Evolutionary conservation across 106 monocot species (phyloP), one percentile per base, ranked within the genome.

Genomic region (Acanthochlamys bracteata): DNA sequence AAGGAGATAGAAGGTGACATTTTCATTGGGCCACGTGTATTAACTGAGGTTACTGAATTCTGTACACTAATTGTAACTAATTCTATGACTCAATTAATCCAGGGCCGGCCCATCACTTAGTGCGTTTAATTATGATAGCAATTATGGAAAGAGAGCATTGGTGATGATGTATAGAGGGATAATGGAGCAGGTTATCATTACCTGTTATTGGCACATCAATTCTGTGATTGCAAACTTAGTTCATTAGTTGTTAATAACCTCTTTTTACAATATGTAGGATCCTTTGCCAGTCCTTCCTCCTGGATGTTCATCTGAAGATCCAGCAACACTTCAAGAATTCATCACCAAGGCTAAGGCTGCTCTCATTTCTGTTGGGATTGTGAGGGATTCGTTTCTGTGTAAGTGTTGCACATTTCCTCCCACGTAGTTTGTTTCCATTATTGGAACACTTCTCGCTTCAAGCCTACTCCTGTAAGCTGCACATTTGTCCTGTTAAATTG

Each of bases 1-100:
- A 98, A 92, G 96, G 96, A 80, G 96, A 98, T 83, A 77, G 96
- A 59, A 98, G 96, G 96, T 98, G 41, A 65, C 49, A n/a, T 20
- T 25, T 16, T 61, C 13, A 43, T 43, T 43, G 43, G 10, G 7
- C 10, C 13, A 43, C 3, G 11, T 22, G 58, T 2, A 33, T 17
- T 60, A 11, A 39, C n/a, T 15, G 11, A 53, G 10, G 26, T 52
- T 49, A 10, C 19, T 66, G 65, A 15, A 66, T 21, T 13, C 20
- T 57, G 16, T 58, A n/a, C 13, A 10, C 7, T 14, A 41, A 8
- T 49, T 20, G 3, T 41, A 24, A 60, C n/a, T 43, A 43, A 43
- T 7, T 55, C 57, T 17, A 46, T 69, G 27, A 7, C 25, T 23
- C 9, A 23, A 22, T 56, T 33, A 62, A 17, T 57, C 20, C 69